Evolutionary conservation across 2,329 filamentous ascomycete genomes (phyloP), one percentile per base, ranked within the genome.

Genomic region (Domatiomyces catenatus): DNA sequence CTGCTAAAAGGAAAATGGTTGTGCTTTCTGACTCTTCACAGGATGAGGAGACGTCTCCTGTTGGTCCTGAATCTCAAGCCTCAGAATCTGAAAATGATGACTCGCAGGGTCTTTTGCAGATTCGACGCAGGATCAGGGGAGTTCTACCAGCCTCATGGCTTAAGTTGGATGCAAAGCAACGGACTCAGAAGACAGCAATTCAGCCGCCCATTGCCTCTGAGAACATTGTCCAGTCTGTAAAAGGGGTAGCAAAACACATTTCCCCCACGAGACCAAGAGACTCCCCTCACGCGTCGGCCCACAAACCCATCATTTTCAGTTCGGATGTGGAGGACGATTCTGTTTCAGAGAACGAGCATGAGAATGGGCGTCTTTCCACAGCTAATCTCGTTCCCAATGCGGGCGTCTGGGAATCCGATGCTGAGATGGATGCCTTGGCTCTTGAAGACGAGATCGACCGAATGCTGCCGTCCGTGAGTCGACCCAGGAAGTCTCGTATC

Each of bases 121-220:
- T 67, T 10, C 64, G 67, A 46, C 67, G 68, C 24, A 66, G 58
- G 48, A 72, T 71, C 10, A 68, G 68, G 52, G 71, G 71, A 22
- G 71, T 74, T 20, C 62, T 74, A 20, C 71, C 71, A 17, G 71
- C 71, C 5, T 74, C 71, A 20, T 73, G 57, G 62, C 51, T 58
- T 46, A 53, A 54, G 53, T 48, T 58, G 18, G 53, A 58, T 50
- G 28, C 56, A 49, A 50, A 48, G 49, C 24, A 57, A 44, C 47
- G 54, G 49, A 48, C 52, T 44, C 32, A 43, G 5, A 47, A 42
- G 4, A 52, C 42, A 19, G 42, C 56, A n/a, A 52, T 19, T 19
- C 44, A 47, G 15, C 43, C 50, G 7, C 48, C 28, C 12, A 28
- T 28, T 22, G 54, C 52, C 20, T 51, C 54, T 32, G 42, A 49